Evolutionary conservation across 225 moss, liverwort and hornwort species (phyloP).

Genomic region (Thuidium tamariscinum): DNA sequence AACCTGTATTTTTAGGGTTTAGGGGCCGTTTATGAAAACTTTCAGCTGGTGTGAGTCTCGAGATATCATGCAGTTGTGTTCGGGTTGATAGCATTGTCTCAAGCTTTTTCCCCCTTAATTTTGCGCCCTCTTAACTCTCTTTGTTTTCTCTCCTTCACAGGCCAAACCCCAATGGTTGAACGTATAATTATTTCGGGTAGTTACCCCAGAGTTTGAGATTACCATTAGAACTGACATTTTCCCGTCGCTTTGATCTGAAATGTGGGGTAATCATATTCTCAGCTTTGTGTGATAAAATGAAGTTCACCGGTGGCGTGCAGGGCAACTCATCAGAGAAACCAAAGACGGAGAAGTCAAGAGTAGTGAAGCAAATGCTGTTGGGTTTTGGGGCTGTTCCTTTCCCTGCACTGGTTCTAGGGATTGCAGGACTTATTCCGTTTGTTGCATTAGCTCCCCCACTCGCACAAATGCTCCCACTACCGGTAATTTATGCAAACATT

Average conservation of each 20-base stretch:
- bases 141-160: background rate
- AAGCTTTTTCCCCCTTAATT: background rate
- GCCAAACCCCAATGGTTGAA: background rate
- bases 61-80: background rate
- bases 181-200: background rate
- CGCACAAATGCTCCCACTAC: slow-evolving; percentile 66
- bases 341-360: background rate
- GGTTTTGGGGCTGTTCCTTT: slow-evolving; percentile 68
- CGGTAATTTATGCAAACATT: slow-evolving; percentile 31
- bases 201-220: background rate
- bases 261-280: background rate
- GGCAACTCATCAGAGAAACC: slow-evolving; percentile 18
- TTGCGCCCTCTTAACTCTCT: background rate
- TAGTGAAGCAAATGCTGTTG: slow-evolving; percentile 29
- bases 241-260: background rate
- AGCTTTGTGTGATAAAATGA: slow-evolving; percentile 3
- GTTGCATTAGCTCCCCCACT: slow-evolving; percentile 73
- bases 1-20: background rate
- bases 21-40: background rate
- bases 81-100: background rate
- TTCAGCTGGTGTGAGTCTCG: background rate
- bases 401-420: slow-evolving; percentile 59
- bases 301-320: slow-evolving; percentile 23
- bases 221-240: background rate
- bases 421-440: slow-evolving; percentile 83